Percentiles rank a stretch among this genome's conserved stretches.
These are phyloP conservation scores for Heteromeles arbutifolia DNA, from an alignment of 306 rosid genomes.

Conservation along the genomic window DNA sequence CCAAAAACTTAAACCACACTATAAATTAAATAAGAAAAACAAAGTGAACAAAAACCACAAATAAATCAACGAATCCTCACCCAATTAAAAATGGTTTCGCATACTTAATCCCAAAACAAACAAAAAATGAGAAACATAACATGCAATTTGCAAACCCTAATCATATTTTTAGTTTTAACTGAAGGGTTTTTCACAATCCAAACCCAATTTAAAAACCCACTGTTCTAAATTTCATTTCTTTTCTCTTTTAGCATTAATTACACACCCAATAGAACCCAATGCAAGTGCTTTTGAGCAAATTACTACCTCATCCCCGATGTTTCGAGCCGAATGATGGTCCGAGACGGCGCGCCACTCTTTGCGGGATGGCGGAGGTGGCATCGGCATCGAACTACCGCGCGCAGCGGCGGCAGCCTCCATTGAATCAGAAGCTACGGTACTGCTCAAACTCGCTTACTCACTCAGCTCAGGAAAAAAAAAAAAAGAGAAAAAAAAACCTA, in stretches of 20 bases:
- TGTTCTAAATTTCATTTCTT: neutral
- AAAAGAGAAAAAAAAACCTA: constrained; percentile 39
- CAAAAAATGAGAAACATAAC: neutral
- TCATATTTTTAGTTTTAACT: neutral
- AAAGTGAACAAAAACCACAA: neutral
- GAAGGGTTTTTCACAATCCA: neutral
- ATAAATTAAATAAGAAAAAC: neutral
- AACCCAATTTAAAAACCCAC: neutral
- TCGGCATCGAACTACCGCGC: constrained; percentile 63
- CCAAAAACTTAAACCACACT: neutral
- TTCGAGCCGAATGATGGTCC: constrained; percentile 68
- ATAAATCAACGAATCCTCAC: neutral
- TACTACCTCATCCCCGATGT: constrained; percentile 68
- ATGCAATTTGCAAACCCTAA: constrained; percentile 20
- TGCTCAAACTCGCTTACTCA: constrained; percentile 28
- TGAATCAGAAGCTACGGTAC: constrained; percentile 22
- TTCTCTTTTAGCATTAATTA: neutral
- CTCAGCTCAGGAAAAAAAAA: neutral
- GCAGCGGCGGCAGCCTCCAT: constrained; percentile 78
- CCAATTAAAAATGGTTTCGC: neutral
- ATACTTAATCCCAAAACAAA: neutral
- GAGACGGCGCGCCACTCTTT: constrained; percentile 85
- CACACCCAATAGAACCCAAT: constrained; percentile 23
- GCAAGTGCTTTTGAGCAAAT: constrained; percentile 18
- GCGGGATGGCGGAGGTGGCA: constrained; percentile 44